Base-by-base conservation (phyloP, 495 filamentous ascomycete genomes). In the Neurospora sp. region DNA sequence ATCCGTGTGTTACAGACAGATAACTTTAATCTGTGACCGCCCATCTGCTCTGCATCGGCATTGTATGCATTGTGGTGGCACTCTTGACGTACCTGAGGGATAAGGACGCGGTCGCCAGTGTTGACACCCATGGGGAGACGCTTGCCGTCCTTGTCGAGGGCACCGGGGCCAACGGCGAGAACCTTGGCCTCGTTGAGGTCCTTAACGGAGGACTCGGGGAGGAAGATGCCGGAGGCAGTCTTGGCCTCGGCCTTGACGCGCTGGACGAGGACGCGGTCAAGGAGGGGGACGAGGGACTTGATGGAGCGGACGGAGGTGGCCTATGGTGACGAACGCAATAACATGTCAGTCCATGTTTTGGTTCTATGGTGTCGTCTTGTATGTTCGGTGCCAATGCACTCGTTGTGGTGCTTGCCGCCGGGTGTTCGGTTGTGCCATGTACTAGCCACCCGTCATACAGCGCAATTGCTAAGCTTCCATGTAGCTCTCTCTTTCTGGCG, bases 181-280 rank as follows among this genome's bases (percentile, higher is more conserved):
- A 99, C 96, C 83, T 91, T 91, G 76, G 93, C 96, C 88, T 98
- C 96, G 84, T 97, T 97, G 83, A 98, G 89, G 82, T 99, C 96
- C 89, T 99, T 98, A 76, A 98, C 94, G 80, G 90, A 92, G 80
- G 90, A 93, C 87, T 99, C 96, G 73, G 96, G 96, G 75, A 99
- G 93, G 88, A 94, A 97, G 87, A 99, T 95, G 77, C 96, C 96
- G 77, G 89, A 89, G 75, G 96, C 93, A 39, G 96, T 99, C 88
- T 98, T 97, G 77, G 94, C 79, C 83, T 98, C 96, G 79, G 95
- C 91, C 85, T 98, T 98, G 86, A 98, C 86, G 83, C 96, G 93
- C 90, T 99, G 96, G 77, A 99, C 93, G 73, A 99, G 90, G 76
- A 99, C 93, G 81, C 96, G 96, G 91, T 99, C 96, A 83, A 99